Conservation (phyloP, 345 rosid species). For the Raphanus raphanistrum region DNA sequence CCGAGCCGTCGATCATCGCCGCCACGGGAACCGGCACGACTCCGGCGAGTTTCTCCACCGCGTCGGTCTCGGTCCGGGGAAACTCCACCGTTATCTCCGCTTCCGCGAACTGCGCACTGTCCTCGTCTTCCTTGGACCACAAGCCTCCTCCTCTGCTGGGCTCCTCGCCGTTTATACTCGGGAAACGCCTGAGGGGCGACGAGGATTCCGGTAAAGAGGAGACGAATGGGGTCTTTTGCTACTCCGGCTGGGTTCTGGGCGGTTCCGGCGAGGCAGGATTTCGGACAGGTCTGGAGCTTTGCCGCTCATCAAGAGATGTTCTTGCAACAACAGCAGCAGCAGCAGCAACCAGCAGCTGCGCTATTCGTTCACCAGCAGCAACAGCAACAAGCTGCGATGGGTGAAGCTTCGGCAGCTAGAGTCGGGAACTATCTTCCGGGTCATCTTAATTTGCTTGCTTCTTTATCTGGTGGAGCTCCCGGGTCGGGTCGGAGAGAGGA, state of each 20-base stretch:
- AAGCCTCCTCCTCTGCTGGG: conserved; percentile 63
- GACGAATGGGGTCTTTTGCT: neutral
- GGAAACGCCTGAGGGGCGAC: conserved; percentile 73
- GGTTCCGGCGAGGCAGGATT: conserved; percentile 71
- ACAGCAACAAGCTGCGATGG: conserved; percentile 55
- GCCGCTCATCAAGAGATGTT: conserved; percentile 70
- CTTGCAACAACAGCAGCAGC: conserved; percentile 43
- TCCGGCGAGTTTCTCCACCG: conserved; percentile 86
- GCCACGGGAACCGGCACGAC: conserved; percentile 98
- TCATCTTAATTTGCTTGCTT: conserved; percentile 82
- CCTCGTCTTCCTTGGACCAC: conserved; percentile 52
- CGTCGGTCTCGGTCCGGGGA: conserved; percentile 67
- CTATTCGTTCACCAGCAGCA: conserved; percentile 70
- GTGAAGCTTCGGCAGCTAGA: conserved; percentile 94
- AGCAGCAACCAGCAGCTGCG: conserved; percentile 32
- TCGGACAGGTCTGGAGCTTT: conserved; percentile 79
- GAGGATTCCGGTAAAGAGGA: conserved; percentile 39
- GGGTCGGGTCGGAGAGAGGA: conserved; percentile 72
- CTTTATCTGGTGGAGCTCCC: conserved; percentile 72
- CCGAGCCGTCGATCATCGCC: conserved; percentile 98
- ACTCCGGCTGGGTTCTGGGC: conserved; percentile 75
- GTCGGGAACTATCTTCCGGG: conserved; percentile 83
- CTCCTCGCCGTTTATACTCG: conserved; percentile 78
- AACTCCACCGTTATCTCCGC: conserved; percentile 41
- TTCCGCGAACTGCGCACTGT: conserved; percentile 11